Evolutionary conservation across 2,329 filamentous ascomycete genomes (phyloP), one percentile per base, ranked within the genome.

Genomic region (Aplosporella prunicola): DNA sequence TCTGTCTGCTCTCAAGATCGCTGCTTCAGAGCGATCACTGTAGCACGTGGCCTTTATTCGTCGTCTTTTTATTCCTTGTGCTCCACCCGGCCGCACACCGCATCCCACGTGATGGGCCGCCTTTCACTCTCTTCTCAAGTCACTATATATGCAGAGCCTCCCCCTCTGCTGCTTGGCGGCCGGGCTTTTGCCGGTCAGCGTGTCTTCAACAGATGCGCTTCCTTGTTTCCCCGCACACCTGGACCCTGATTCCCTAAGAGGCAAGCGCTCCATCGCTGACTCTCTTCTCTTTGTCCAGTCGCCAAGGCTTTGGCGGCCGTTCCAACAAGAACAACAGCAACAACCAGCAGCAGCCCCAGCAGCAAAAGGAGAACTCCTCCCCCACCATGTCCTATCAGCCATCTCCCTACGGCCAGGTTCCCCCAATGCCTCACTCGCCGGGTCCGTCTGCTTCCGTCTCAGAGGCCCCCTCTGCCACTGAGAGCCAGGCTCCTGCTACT

Each of bases 401-500:
- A 42, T 22, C 41, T 14, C 38, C 55, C 55, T 20, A 57, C 56
- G 20, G 62, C 53, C 40, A 56, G 58, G 53, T 56, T 44, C 43
- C 51, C 16, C 53, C 56, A 5, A 35, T 43, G 25, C 37, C 45
- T n/a, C 39, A 43, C 52, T 78, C 77, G 42, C 75, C 77, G 14
- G n/a, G n/a, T n/a, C n/a, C n/a, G n/a, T n/a, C n/a, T n/a, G n/a
- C n/a, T n/a, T n/a, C n/a, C n/a, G n/a, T n/a, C n/a, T 32, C 39
- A 22, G 29, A 36, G 30, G 33, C 49, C 53, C 38, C 60, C 52
- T 25, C 57, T 52, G 23, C 54, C 51, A 32, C 42, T 53, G 41
- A 57, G 49, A 31, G 32, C 11, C 20, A n/a, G 16, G 14, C 33
- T 13, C 29, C 39, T 20, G 48, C 55, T 41, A 48, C 48, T n/a